Conservation (phyloP, 495 filamentous ascomycete genomes). For the Bryoglossum gracile region DNA sequence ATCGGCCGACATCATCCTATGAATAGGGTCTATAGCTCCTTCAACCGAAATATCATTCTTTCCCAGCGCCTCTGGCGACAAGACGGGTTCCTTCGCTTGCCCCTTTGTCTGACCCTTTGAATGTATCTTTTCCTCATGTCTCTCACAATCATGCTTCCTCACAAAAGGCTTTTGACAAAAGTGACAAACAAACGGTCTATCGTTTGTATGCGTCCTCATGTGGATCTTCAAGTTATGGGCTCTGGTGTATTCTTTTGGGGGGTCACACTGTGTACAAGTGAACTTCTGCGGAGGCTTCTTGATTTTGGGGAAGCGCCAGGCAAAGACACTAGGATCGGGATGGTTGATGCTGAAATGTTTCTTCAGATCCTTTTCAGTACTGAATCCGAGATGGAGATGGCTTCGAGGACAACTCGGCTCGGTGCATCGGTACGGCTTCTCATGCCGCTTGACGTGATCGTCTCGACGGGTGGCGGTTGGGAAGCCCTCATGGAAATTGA, state of each 20-base stretch:
- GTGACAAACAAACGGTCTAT: slow-evolving; percentile 9
- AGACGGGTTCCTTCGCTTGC: too few species aligned
- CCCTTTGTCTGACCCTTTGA: background rate
- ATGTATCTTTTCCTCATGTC: slow-evolving; percentile 6
- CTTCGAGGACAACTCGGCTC: slow-evolving; percentile 27
- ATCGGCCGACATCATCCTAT: too few species aligned
- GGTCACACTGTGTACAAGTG: slow-evolving; percentile 1
- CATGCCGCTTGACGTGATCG: slow-evolving; percentile 32
- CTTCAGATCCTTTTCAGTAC: slow-evolving; percentile 31
- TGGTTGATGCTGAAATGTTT: slow-evolving; percentile 25
- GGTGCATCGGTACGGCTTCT: slow-evolving; percentile 32
- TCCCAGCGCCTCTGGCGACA: too few species aligned
- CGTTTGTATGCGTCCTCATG: slow-evolving; percentile 6
- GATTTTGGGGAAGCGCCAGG: slow-evolving; percentile 8
- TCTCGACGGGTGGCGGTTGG: slow-evolving; percentile 22
- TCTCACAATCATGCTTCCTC: slow-evolving; percentile 7
- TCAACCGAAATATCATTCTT: too few species aligned
- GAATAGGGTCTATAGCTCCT: too few species aligned
- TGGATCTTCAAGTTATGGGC: slow-evolving; percentile 4
- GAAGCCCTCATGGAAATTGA: slow-evolving; percentile 40
- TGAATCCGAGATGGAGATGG: too few species aligned
- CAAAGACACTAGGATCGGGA: slow-evolving; percentile 6
- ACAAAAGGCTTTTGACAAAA: slow-evolving; percentile 11
- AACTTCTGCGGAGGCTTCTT: slow-evolving; percentile 5
- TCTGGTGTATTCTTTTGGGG: slow-evolving; percentile 9